Base-by-base conservation (phyloP, 2,329 filamentous ascomycete genomes). In the Didymella keratinophila region DNA sequence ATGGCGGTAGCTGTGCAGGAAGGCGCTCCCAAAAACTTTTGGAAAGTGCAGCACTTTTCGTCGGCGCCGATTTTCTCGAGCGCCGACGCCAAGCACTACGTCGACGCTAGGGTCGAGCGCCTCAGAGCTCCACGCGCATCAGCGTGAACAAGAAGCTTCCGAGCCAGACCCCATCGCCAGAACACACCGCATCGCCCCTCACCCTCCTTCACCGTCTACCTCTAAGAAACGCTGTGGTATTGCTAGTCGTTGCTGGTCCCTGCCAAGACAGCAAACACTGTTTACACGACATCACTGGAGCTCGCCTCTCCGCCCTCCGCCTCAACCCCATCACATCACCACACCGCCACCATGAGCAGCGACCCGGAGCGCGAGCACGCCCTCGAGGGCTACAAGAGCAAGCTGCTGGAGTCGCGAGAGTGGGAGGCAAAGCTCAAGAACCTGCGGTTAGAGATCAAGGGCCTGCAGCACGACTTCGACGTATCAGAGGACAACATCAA, bases 401-500 rank as follows among this genome's bases (percentile, higher is more conserved):
- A 83, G 76, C 76, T 84, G 71, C 86, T 97, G 73, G 94, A 99
- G 80, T 96, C 96, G 71, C 88, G 96, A 80, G 95, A 99, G 85
- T 98, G 93, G 93, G 96, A 99, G 80, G 90, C 94, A 51, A 99
- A 98, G 85, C 87, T 99, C 62, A 99, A 98, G 83, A 87, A 89
- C 52, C 83, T 99, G 71, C 91, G 95, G 63, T 83, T 97, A 80
- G 95, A 97, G 70, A 97, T 99, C 79, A 99, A 98, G 83, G 92
- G 90, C 60, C 81, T 98, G 54, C 92, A 97, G 77, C 93, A 91
- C 75, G 93, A 98, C 72, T 99, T 93, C 74, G 94, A 99, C 78
- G 88, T 94, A 68, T 98, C 95, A 52, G 95, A 99, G 78, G 96
- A 99, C 68, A 98, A 98, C 82, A 98, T 99, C 84, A 99, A 99